Percentiles rank a stretch among this genome's conserved stretches.
phyloP scores from a whole-genome alignment of 257 asterid genomes.

The Nicotiana tabacum region DNA sequence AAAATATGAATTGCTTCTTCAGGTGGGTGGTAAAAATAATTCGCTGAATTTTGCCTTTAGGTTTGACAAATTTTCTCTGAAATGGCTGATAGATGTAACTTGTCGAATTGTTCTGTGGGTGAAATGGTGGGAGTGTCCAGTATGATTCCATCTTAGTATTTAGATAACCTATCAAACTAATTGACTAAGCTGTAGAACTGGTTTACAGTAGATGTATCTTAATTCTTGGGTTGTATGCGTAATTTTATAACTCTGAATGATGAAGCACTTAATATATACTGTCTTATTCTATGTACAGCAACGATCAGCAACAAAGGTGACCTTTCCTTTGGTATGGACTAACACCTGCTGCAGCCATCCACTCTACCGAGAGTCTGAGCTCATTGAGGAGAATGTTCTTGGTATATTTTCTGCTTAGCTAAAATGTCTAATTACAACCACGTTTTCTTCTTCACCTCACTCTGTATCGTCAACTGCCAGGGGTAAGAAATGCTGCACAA shows the following conservation, averaged over 20 bases:
- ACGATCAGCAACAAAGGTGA: slow-evolving; percentile 93
- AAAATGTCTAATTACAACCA: not conserved
- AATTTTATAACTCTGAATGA: not conserved
- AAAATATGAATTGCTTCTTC: slow-evolving; percentile 81
- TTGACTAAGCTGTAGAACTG: not conserved
- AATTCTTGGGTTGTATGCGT: not conserved
- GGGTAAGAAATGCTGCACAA: slow-evolving; percentile 95
- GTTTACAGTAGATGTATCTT: not conserved
- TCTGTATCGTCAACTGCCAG: slow-evolving; percentile 21
- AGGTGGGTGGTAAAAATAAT: slow-evolving; percentile 34
- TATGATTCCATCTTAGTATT: not conserved
- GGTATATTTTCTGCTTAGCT: slow-evolving; percentile 41
- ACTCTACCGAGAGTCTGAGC: slow-evolving; percentile 83
- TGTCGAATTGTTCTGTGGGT: not conserved
- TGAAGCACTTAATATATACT: not conserved
- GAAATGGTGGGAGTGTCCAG: not conserved
- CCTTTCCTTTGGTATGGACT: slow-evolving; percentile 95
- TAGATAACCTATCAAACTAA: not conserved
- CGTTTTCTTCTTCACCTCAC: not conserved
- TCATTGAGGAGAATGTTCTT: slow-evolving; percentile 68
- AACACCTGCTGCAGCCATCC: slow-evolving; percentile 99
- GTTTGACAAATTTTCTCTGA: not conserved
- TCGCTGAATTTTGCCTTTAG: not conserved
- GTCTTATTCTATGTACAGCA: slow-evolving; percentile 43
- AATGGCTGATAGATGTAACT: not conserved